phyloP scores from a whole-genome alignment of 75 land plant species.

The Larix kaempferi region DNA sequence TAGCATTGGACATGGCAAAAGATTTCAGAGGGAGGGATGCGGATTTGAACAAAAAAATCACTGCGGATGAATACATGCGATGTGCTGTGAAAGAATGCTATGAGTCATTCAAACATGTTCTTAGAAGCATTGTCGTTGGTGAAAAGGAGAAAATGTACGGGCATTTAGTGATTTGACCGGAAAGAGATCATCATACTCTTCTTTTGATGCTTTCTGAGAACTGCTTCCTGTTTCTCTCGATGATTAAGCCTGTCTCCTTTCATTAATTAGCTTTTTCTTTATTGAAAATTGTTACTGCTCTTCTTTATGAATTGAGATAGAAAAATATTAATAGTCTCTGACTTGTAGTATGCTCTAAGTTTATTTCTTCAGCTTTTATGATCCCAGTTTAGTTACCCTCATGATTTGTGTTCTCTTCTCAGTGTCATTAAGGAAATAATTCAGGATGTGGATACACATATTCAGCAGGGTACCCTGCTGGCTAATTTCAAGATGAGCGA shows the following conservation, averaged over 20 bases:
- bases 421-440: conserved; percentile 48
- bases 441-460: conserved; percentile 43
- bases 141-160: conserved; percentile 16
- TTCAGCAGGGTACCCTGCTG: conserved; percentile 35
- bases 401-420: not conserved
- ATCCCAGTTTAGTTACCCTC: not conserved
- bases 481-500: conserved; percentile 58
- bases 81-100: conserved; percentile 49
- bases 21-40: conserved; percentile 62
- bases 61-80: conserved; percentile 64
- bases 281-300: too few relatives aligned
- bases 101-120: conserved; percentile 22
- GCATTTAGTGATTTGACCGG: not conserved
- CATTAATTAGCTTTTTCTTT: not conserved
- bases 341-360: not conserved
- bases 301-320: not conserved
- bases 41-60: conserved; percentile 50
- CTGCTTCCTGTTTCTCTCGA: not conserved
- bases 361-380: not conserved
- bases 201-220: not conserved
- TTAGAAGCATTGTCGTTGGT: conserved; percentile 20
- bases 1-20: conserved; percentile 70
- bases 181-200: not conserved
- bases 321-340: not conserved
- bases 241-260: conserved; percentile 6